Evolutionary conservation across 2,329 filamentous ascomycete species (phyloP).

Genomic region (Aspergillus quadrilineatus): DNA sequence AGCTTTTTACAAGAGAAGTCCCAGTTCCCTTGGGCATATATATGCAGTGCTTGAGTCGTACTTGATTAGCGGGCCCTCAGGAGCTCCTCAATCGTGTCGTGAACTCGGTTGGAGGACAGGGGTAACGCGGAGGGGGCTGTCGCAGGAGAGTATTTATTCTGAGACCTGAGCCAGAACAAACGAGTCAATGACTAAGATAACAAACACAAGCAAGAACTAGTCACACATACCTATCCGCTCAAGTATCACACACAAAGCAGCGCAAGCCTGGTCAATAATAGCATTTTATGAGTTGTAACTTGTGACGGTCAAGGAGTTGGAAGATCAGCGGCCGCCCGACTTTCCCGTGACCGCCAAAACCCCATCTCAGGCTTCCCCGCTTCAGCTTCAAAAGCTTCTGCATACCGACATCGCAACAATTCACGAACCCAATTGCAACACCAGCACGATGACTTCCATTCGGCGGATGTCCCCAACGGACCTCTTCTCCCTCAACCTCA

Average conservation of each 20-base stretch:
- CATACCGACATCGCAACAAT: not conserved
- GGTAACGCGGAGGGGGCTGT: not conserved
- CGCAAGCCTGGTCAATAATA: not conserved
- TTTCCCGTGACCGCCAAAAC: slow-evolving; percentile 28
- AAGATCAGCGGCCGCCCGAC: slow-evolving; percentile 2
- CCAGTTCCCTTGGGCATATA: not conserved
- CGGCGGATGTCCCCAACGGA: slow-evolving; percentile 81
- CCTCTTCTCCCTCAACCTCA: slow-evolving; percentile 84
- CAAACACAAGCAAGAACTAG: not conserved
- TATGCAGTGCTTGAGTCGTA: not conserved
- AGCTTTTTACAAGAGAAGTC: not conserved
- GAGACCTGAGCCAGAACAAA: not conserved
- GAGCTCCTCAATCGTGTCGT: not conserved
- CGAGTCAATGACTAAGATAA: not conserved
- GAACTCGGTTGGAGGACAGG: not conserved
- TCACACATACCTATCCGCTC: not conserved
- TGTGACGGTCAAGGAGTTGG: not conserved
- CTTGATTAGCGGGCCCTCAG: not conserved
- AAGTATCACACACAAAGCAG: not conserved
- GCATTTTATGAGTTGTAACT: not conserved
- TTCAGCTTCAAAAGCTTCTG: not conserved
- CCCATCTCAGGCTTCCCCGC: slow-evolving; percentile 20
- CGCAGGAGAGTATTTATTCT: slow-evolving; percentile 14
- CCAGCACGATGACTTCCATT: slow-evolving; percentile 70
- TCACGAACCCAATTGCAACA: not conserved